Evolutionary conservation across 2,329 filamentous ascomycete genomes (phyloP).

Genomic region (Claviceps capensis): DNA sequence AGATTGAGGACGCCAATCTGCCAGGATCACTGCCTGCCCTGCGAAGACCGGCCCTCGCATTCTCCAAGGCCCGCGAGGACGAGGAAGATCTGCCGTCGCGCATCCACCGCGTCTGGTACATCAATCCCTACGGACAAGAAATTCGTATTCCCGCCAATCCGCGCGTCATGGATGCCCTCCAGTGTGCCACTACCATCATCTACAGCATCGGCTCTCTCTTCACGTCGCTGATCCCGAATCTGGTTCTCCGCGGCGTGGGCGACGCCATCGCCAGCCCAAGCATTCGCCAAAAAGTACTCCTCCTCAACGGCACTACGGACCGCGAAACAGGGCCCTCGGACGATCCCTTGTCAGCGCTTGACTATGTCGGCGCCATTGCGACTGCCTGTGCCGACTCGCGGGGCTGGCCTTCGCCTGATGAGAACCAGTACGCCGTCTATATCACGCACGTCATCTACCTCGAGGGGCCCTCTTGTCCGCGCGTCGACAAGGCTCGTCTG

Average conservation of each 20-base stretch:
- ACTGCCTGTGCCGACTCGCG: slow-evolving; percentile 59
- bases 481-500: slow-evolving; percentile 53
- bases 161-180: slow-evolving; percentile 57
- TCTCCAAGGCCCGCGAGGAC: slow-evolving; percentile 51
- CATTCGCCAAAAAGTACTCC: slow-evolving; percentile 59
- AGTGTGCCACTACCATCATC: slow-evolving; percentile 52
- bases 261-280: slow-evolving; percentile 32
- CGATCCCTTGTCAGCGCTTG: slow-evolving; percentile 54
- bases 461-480: slow-evolving; percentile 55
- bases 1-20: slow-evolving; percentile 65
- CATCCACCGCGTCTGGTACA: slow-evolving; percentile 85
- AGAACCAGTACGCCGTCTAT: slow-evolving; percentile 47
- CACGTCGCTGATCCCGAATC: slow-evolving; percentile 72
- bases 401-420: slow-evolving; percentile 24
- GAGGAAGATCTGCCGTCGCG: slow-evolving; percentile 64
- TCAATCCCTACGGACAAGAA: slow-evolving; percentile 96
- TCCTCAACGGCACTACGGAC: slow-evolving; percentile 73
- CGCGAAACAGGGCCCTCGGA: slow-evolving; percentile 67
- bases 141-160: slow-evolving; percentile 77
- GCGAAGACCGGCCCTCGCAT: slow-evolving; percentile 66
- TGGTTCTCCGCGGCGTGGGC: slow-evolving; percentile 64
- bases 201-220: slow-evolving; percentile 94
- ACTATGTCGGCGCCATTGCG: slow-evolving; percentile 72
- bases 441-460: slow-evolving; percentile 77
- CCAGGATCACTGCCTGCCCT: slow-evolving; percentile 71